A percentile compares a stretch with the other conserved stretches of the same genome.
Conservation (phyloP, 148 eudicot species). For the Heliosperma pusillum region DNA sequence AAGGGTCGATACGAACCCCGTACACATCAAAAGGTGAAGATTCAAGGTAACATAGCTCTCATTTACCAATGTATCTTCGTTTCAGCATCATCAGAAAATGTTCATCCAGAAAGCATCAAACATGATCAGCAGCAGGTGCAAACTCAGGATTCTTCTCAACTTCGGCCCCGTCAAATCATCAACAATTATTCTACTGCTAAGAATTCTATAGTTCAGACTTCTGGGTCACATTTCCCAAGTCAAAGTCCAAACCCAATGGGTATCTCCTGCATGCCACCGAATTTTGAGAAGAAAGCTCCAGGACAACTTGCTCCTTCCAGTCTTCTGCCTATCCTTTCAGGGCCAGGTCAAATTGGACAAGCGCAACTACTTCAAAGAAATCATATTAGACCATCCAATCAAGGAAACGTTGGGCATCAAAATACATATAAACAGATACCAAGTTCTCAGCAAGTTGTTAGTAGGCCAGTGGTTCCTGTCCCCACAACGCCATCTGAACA, state of each 20-base stretch:
- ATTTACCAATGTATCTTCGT: background rate
- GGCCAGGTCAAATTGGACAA: background rate
- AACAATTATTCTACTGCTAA: background rate
- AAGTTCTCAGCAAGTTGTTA: background rate
- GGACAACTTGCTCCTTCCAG: conserved; percentile 2
- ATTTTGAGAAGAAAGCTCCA: conserved; percentile 4
- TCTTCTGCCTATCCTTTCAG: background rate
- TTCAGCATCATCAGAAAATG: conserved; percentile 11
- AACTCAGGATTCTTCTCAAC: conserved; percentile 12
- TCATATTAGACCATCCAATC: background rate
- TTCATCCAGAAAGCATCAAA: conserved; percentile 10
- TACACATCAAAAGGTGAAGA: no score
- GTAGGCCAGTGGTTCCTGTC: background rate
- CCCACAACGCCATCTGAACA: conserved; percentile 11
- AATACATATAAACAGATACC: background rate
- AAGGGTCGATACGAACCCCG: no score
- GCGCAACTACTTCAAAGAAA: background rate
- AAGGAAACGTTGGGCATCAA: background rate
- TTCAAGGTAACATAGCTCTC: no score
- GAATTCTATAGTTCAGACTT: background rate
- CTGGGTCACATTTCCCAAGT: background rate
- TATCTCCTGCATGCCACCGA: background rate
- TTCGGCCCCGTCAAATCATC: conserved; percentile 18
- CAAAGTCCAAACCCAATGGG: conserved; percentile 7
- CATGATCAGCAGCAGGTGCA: conserved; percentile 8